Evolutionary conservation across 2,329 filamentous ascomycete genomes (phyloP).

Genomic region (Trichoderma hamatum): DNA sequence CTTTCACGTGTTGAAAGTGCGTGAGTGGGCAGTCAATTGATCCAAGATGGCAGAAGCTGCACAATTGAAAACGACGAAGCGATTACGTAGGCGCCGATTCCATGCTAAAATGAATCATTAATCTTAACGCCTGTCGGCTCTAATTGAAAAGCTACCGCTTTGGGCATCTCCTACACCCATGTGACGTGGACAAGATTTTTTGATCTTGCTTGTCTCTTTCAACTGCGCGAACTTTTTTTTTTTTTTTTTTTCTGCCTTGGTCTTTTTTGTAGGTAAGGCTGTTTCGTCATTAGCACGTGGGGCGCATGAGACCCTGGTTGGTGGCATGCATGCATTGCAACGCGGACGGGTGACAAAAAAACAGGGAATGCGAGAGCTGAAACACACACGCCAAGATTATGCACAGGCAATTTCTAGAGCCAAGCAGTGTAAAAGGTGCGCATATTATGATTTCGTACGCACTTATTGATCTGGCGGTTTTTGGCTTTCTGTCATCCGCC

Average conservation of each 20-base stretch:
- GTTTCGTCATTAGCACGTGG: slow-evolving; percentile 25
- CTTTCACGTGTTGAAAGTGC: neutral
- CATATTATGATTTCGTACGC: neutral
- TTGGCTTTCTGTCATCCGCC: neutral
- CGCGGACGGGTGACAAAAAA: neutral
- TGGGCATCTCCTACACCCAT: neutral
- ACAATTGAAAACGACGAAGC: neutral
- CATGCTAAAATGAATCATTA: neutral
- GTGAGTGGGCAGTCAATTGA: too few relatives aligned
- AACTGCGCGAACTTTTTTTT: neutral
- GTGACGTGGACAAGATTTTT: neutral
- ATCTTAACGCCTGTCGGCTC: neutral
- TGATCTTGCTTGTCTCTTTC: neutral
- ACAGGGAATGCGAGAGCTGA: neutral
- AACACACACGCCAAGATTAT: neutral
- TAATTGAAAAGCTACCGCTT: neutral
- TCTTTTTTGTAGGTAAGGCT: neutral
- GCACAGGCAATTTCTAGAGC: neutral
- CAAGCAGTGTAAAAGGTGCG: neutral
- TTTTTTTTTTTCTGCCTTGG: neutral
- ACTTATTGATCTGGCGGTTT: neutral
- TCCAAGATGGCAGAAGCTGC: neutral
- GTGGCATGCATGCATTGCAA: neutral
- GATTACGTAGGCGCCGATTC: neutral
- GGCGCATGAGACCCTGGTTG: slow-evolving; percentile 20